These are phyloP conservation scores for Plectosphaerella cucumerina DNA, from an alignment of 2,329 filamentous ascomycete species.

Conservation along the genomic window DNA sequence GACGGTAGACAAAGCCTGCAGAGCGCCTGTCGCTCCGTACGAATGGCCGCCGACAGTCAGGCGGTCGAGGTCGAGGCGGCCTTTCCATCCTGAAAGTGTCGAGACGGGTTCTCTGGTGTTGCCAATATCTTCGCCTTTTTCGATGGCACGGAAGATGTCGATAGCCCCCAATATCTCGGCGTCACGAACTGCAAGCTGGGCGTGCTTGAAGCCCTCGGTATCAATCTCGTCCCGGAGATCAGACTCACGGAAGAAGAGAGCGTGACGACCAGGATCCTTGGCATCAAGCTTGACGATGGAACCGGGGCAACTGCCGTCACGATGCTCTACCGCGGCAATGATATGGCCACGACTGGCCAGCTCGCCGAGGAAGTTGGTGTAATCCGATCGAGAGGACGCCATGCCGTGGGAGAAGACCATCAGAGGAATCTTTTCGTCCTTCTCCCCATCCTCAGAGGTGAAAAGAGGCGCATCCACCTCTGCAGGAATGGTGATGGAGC, in stretches of 20 bases:
- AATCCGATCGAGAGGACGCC: conserved; percentile 45
- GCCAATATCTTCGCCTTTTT: conserved; percentile 30
- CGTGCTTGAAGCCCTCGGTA: conserved; percentile 31
- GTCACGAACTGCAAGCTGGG: conserved; percentile 46
- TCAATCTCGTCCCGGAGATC: conserved; percentile 26
- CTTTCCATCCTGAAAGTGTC: conserved; percentile 43
- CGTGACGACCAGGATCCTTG: conserved; percentile 22
- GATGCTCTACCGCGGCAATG: conserved; percentile 47
- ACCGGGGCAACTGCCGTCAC: conserved; percentile 47
- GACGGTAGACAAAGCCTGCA: conserved; percentile 48
- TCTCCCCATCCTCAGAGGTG: conserved; percentile 14
- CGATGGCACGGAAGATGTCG: conserved; percentile 32
- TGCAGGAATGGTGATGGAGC: conserved; percentile 41
- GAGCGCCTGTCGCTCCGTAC: conserved; percentile 60
- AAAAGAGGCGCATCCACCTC: conserved; percentile 40
- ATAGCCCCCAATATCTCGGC: conserved; percentile 45
- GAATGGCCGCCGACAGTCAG: conserved; percentile 60
- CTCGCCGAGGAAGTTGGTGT: conserved; percentile 46
- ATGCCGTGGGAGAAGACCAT: conserved; percentile 50
- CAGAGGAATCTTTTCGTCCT: conserved; percentile 31
- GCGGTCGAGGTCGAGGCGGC: conserved; percentile 48
- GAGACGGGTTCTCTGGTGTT: conserved; percentile 46
- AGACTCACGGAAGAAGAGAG: conserved; percentile 28
- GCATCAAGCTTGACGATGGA: conserved; percentile 27
- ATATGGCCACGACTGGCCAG: conserved; percentile 45